Conservation (phyloP, 192 early-diverging fungal genomes). For the Globomyces pollinis-pini region DNA sequence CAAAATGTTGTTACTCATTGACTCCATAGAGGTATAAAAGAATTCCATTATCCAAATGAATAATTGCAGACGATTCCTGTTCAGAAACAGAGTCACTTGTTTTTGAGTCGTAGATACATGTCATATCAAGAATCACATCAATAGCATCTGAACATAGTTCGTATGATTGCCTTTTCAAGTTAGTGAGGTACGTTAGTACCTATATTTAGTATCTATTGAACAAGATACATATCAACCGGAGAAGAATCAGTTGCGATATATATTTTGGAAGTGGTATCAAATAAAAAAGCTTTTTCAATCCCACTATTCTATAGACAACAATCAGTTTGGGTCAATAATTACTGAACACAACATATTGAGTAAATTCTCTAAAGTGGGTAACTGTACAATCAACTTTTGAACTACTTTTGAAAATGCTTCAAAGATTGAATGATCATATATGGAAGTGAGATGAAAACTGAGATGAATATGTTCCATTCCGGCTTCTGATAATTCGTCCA, state of each 20-base stretch:
- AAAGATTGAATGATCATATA: slow-evolving; percentile 89
- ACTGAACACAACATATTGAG: slow-evolving; percentile 91
- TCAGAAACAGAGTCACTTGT: too few relatives aligned
- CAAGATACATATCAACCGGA: slow-evolving; percentile 45
- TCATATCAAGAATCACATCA: slow-evolving; percentile 81
- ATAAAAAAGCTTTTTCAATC: slow-evolving; percentile 94
- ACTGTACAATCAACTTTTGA: slow-evolving; percentile 78
- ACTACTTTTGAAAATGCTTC: slow-evolving; percentile 93
- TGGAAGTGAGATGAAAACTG: slow-evolving; percentile 81
- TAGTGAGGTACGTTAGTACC: slow-evolving; percentile 51
- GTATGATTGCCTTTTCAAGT: slow-evolving; percentile 70
- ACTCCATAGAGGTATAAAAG: slow-evolving; percentile 71
- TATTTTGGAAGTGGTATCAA: slow-evolving; percentile 81
- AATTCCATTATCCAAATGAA: slow-evolving; percentile 71
- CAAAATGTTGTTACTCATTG: slow-evolving; percentile 45
- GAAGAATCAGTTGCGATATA: slow-evolving; percentile 94
- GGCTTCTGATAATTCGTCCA: slow-evolving; percentile 76
- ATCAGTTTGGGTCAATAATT: too few relatives aligned
- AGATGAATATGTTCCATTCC: slow-evolving; percentile 66
- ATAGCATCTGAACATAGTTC: slow-evolving; percentile 93
- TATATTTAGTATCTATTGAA: neutral
- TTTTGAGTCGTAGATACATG: slow-evolving; percentile 64
- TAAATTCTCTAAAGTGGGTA: slow-evolving; percentile 73
- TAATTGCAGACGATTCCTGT: slow-evolving; percentile 56
- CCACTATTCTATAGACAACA: slow-evolving; percentile 63